Evolutionary conservation across 768 basidiomycete species (phyloP), one percentile per base, ranked within the genome.

Genomic region (Amanita thiersii): DNA sequence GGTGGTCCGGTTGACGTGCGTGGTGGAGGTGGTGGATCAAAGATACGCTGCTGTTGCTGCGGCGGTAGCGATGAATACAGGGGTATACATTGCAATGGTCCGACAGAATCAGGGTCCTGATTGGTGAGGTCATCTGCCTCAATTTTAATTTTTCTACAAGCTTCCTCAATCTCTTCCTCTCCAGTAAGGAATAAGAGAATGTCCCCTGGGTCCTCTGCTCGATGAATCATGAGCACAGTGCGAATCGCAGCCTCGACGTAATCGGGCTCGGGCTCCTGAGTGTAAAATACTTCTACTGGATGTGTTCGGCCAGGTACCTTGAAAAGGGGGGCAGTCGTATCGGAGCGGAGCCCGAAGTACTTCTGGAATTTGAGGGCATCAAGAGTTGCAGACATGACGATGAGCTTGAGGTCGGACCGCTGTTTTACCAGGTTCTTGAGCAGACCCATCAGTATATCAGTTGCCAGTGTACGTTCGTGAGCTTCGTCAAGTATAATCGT

Each of bases 401-500:
- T 93, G 59, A 98, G 82, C 67, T 96, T 98, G 50, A 99, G 78
- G 59, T 99, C 94, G 1, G 73, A 47, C 24, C 96, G 80, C 48
- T 74, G 77, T 56, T 79, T 81, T 2, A 84, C 84, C 17, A 99
- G 73, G 24, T 70, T 61, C 63, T 98, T 99, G 24, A 98, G 72
- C 5, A 99, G 71, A 47, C 94, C 92, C 93, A 99, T 98, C 24
- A 99, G 80, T 53, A 98, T 93, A 64, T 99, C 96, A 23, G 94
- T 98, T 1, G 96, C 90, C 29, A 97, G 75, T 0, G 96, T 98
- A 47, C 94, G 84, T 66, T 99, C 96, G 67, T 99, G 96, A 4
- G 91, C 96, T 66, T 99, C 96, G 59, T 99, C 96, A 43, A 98
- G 78, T 53, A 99, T 98, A 63, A 99, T 92, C 15, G 94, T 97